Conservation (phyloP, 1,284 basidiomycete genomes). For the Irpex sp. region DNA sequence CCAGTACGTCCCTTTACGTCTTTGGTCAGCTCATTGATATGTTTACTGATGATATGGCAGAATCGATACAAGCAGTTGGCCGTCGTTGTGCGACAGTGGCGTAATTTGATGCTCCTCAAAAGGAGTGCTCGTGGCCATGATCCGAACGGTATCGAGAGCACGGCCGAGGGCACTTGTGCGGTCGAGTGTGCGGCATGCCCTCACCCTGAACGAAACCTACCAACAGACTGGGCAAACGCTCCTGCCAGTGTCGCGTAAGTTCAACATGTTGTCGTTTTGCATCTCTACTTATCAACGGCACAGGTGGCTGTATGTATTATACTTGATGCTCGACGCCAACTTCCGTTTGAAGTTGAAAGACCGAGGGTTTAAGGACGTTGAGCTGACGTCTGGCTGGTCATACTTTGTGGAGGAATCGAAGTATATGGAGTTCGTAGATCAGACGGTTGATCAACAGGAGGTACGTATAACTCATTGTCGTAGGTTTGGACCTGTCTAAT, state of each 20-base stretch:
- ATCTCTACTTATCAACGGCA: background rate
- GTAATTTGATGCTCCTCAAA: constrained; percentile 19
- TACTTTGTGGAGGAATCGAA: constrained; percentile 25
- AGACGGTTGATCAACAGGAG: constrained; percentile 11
- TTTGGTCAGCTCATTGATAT: no score
- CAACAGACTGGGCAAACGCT: constrained; percentile 21
- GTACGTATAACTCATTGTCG: constrained; percentile 5
- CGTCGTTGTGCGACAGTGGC: constrained; percentile 13
- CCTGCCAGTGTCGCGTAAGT: background rate
- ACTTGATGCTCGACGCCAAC: constrained; percentile 26
- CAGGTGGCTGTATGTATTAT: constrained; percentile 23
- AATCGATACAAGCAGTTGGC: background rate
- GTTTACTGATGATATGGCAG: background rate
- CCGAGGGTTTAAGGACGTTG: constrained; percentile 21
- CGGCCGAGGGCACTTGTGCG: constrained; percentile 16
- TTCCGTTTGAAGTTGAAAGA: constrained; percentile 24
- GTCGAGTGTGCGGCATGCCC: constrained; percentile 28
- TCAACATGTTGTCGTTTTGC: no score
- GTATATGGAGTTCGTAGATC: constrained; percentile 19
- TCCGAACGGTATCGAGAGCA: constrained; percentile 13
- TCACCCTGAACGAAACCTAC: constrained; percentile 23
- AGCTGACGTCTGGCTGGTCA: constrained; percentile 20
- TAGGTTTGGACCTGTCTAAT: background rate
- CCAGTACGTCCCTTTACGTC: background rate
- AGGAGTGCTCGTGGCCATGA: constrained; percentile 18